Evolutionary conservation across 2,329 filamentous ascomycete genomes (phyloP), one percentile per base, ranked within the genome.

Genomic region (Aurifilum marmelostoma): DNA sequence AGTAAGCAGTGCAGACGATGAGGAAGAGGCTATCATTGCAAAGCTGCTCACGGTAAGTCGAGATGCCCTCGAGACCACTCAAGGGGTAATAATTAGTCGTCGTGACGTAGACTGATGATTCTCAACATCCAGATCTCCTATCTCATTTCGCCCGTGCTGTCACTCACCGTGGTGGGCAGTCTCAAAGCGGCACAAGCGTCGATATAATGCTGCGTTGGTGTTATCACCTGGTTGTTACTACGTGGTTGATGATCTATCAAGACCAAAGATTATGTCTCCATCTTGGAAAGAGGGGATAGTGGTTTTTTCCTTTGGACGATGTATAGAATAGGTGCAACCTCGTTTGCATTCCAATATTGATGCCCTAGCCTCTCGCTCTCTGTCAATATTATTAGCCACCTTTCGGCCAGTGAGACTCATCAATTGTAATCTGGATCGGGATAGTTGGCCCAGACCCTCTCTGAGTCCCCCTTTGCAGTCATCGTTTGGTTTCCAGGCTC

Each of bases 1-100:
- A 63, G 80, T 84, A 2, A 81, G 79, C 71, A 76, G 79, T 50
- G 79, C 77, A 1, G 76, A 76, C 1, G 77, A 79, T 39, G 77
- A 79, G 27, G 79, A 81, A 12, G 80, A 83, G 72, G 76, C 79
- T n/a, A 77, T 77, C 65, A 82, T 84, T 69, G 76, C 80, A 1
- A 83, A 82, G 72, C 73, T 84, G 6, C 74, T 84, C 21, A 81
- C 79, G 4, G 81, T 82, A 54, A 73, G 79, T 77, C 27, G 24
- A 16, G 21, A 34, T 18, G 4, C 24, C 5, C 50, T 27, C n/a
- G 24, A 54, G n/a, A 34, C 34, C 4, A 18, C 27, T 1, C 34
- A 14, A 24, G 18, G 67, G 9, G 52, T 73, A 39, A 7, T 39
- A 39, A 39, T 34, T 24, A n/a, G n/a, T n/a, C n/a, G n/a, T 50